Evolutionary conservation across 192 early-diverging fungal species (phyloP), one percentile per base, ranked within the genome.

Genomic region (Cladochytrium replicatum): DNA sequence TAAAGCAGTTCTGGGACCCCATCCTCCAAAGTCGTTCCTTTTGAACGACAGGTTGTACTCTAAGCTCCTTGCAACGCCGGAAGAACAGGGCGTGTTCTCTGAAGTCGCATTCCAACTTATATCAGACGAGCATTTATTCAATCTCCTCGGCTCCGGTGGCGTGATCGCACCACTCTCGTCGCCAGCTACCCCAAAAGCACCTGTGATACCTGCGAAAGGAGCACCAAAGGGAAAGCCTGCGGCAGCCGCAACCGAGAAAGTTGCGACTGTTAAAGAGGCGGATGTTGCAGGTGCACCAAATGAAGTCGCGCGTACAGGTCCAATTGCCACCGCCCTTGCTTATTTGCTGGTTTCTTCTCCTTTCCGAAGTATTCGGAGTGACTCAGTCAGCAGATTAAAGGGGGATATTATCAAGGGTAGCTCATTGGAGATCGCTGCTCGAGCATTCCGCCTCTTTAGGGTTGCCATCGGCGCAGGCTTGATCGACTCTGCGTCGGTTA

Each of bases 21-120:
- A 11, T 79, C 83, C 47, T n/a, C n/a, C n/a, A n/a, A 82, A 79
- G 43, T 86, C 87, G 4, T 84, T 85, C 31, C 66, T 88, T 7
- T 60, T 91, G 31, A 85, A 83, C 76, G 88, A 93, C 45, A 87
- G 86, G 60, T 79, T 82, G 26, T 93, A 82, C 49, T 74, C 72
- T 43, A 88, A 88, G 58, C 70, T 83, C 30, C 59, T 75, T 2
- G n/a, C n/a, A n/a, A n/a, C n/a, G n/a, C 64, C 72, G 13, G 87
- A 89, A 56, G 74, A 75, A 27, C 62, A 89, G 79, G 61, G 83
- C 26, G 67, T 78, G 28, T 82, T 84, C 44, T 58, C 82, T 24
- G 59, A 79, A 22, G 64, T 71, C 50, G 65, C 72, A 27, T 11
- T 65, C 28, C 13, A 74, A 24, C 42, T 70, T 26, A 46, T 74